These are phyloP conservation scores for Barnettozyma pratensis DNA, from an alignment of 805 yeast genomes.

Conservation along the genomic window DNA sequence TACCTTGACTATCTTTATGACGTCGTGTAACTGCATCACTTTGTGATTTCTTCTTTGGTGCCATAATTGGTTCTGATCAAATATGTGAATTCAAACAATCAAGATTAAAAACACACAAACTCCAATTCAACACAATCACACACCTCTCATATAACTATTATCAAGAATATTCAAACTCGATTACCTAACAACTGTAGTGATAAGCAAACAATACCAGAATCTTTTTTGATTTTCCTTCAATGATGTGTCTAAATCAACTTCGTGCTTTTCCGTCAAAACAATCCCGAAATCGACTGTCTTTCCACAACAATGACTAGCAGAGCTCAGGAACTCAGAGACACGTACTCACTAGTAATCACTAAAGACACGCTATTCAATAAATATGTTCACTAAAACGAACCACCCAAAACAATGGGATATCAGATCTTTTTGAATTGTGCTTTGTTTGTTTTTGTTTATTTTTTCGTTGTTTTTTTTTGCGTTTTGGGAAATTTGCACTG, in stretches of 20 bases:
- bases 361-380: background rate
- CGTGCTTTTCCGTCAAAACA: background rate
- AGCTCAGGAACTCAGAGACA: no score
- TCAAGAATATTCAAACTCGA: background rate
- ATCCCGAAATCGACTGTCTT: background rate
- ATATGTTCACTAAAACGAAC: no score
- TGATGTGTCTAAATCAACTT: background rate
- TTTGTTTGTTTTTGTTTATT: constrained; percentile 1
- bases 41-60: background rate
- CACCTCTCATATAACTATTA: no score
- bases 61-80: background rate
- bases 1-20: constrained; percentile 11
- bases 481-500: background rate
- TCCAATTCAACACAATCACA: no score
- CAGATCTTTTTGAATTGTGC: no score
- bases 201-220: background rate
- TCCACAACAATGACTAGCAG: no score
- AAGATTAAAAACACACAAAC: background rate
- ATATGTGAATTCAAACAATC: no score
- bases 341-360: background rate
- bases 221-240: background rate
- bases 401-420: no score
- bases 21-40: constrained; percentile 6
- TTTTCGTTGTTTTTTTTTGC: background rate
- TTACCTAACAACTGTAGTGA: background rate